These are phyloP conservation scores for Gossypium bickii DNA, from an alignment of 345 rosid genomes.

Conservation along the genomic window DNA sequence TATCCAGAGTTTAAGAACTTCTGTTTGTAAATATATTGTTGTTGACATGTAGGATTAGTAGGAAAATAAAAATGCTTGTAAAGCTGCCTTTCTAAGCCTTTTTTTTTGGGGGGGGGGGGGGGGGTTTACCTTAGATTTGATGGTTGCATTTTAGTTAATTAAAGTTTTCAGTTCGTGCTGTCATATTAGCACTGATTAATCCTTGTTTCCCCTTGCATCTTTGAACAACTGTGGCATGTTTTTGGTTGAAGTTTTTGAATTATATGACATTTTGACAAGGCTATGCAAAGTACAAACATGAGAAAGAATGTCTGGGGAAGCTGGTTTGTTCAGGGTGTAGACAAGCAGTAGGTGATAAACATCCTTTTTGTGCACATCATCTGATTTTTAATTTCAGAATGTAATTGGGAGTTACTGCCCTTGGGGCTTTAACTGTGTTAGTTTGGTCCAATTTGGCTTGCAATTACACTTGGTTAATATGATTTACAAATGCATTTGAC, in stretches of 20 bases:
- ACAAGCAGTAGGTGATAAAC: not conserved
- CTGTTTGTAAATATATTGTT: not conserved
- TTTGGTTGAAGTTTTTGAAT: not conserved
- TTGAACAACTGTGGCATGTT: not conserved
- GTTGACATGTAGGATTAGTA: not conserved
- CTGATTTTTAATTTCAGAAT: no score
- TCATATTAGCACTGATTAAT: not conserved
- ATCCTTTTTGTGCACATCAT: not conserved
- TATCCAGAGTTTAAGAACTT: conserved; percentile 4
- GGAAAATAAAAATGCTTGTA: not conserved
- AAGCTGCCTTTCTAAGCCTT: conserved; percentile 2
- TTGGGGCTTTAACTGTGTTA: not conserved
- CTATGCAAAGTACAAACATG: not conserved
- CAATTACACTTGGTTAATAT: conserved; percentile 1
- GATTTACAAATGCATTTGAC: not conserved
- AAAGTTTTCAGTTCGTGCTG: not conserved
- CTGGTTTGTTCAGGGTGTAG: not conserved
- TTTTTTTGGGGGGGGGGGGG: not conserved
- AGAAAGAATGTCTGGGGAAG: not conserved
- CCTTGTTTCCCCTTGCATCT: not conserved
- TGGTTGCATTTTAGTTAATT: not conserved
- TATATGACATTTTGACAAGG: not conserved
- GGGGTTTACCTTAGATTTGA: not conserved
- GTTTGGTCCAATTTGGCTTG: not conserved
- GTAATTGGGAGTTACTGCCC: not conserved